Base-by-base conservation (phyloP, 805 yeast genomes). In the Saccharomycopsis selenospora region DNA sequence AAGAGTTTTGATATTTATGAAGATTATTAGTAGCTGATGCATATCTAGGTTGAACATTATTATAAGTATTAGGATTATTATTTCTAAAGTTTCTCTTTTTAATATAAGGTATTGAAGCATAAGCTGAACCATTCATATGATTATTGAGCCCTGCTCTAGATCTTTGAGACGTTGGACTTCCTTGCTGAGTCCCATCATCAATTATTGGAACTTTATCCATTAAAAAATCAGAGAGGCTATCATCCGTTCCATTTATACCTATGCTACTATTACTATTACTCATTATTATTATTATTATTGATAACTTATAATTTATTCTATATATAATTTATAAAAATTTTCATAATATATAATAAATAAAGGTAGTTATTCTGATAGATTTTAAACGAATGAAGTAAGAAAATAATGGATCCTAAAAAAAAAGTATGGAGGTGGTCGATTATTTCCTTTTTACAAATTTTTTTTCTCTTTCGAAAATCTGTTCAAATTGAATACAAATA, bases 191-290 rank as follows among this genome's bases (percentile, higher is more conserved):
- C 18, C 38, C 38, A 20, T 33, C 38, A 33, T 33, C 38, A 20
- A 33, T 33, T 14, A 33, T 20, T 10, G 38, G 38, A 10, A 33
- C 17, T 20, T 33, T 33, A 14, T 33, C 38, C 38, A 33, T 14
- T 7, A 33, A 20, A 10, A 33, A 33, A 33, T 33, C 17, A 33
- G 38, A 20, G 38, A 33, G 20, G 17, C 38, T 33, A 4, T 33
- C 38, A 20, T 33, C 38, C n/a, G 20, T 33, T 20, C 38, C 38
- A 20, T 33, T 33, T n/a, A n/a, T n/a, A n/a, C n/a, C n/a, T n/a
- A n/a, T n/a, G n/a, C n/a, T n/a, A n/a, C n/a, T n/a, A n/a, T n/a
- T n/a, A n/a, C n/a, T n/a, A n/a, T n/a, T n/a, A n/a, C n/a, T n/a
- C n/a, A n/a, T n/a, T n/a, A n/a, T n/a, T n/a, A n/a, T n/a, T n/a